Evolutionary conservation across 139 green algal genomes (phyloP).

Genomic region (Chlamydomonas sp.): DNA sequence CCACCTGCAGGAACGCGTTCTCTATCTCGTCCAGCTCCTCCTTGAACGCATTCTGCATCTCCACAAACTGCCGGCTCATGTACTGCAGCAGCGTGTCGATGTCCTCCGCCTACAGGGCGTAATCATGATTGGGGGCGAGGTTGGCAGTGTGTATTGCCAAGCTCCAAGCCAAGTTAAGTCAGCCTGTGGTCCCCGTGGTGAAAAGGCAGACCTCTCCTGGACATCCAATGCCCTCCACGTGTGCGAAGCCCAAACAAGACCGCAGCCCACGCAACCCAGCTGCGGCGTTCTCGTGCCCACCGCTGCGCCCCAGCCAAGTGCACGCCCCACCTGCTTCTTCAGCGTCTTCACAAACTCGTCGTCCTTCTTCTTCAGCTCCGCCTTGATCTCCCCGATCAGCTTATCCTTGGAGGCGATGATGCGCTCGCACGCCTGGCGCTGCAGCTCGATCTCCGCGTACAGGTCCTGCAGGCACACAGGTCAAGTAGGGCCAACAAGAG

Average conservation of each 20-base stretch:
- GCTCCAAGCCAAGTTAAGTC: no score
- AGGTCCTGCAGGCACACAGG: slow-evolving; percentile 61
- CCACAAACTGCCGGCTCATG: slow-evolving; percentile 67
- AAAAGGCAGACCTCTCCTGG: no score
- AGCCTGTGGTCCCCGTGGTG: no score
- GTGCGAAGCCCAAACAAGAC: no score
- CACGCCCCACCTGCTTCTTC: slow-evolving; percentile 53
- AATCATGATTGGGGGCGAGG: background rate
- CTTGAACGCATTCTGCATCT: slow-evolving; percentile 61
- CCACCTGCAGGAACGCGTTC: slow-evolving; percentile 73
- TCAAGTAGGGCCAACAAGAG: no score
- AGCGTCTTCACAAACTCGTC: slow-evolving; percentile 84
- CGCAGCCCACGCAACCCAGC: no score
- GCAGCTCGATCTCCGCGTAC: slow-evolving; percentile 71
- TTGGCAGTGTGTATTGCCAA: background rate
- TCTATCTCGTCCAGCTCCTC: slow-evolving; percentile 80
- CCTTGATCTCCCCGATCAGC: slow-evolving; percentile 73
- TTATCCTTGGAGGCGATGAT: slow-evolving; percentile 78
- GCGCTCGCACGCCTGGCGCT: slow-evolving; percentile 67
- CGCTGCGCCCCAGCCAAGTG: no score
- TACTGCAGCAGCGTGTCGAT: slow-evolving; percentile 70
- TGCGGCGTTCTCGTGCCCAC: background rate
- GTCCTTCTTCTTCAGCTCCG: slow-evolving; percentile 80
- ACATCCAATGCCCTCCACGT: no score
- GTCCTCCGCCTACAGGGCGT: slow-evolving; percentile 59